Percentiles rank a stretch among this genome's conserved stretches.
phyloP scores from a whole-genome alignment of 1,139 yeast genomes.

The Pneumocystis carinii region DNA sequence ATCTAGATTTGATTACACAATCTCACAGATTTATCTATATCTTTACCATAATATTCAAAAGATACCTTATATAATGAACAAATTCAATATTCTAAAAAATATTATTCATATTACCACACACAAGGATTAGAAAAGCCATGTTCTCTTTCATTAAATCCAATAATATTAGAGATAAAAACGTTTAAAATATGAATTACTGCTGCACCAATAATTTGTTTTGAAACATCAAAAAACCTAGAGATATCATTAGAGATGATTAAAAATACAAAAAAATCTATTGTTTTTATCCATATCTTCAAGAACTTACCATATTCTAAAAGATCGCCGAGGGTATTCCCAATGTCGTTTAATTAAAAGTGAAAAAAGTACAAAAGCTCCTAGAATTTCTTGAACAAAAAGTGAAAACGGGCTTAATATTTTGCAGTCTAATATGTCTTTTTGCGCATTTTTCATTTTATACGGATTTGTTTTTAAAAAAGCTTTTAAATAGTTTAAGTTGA shows the following conservation, averaged over 20 bases:
- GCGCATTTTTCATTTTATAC: background rate
- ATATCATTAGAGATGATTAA: background rate
- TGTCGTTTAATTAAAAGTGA: conserved; percentile 62
- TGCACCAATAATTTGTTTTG: background rate
- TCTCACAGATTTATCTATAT: background rate
- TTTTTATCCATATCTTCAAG: background rate
- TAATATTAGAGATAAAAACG: background rate
- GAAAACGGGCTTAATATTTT: conserved; percentile 33
- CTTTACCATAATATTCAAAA: background rate
- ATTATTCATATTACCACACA: background rate
- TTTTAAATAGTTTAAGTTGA: background rate
- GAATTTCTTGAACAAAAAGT: conserved; percentile 25
- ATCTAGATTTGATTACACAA: background rate
- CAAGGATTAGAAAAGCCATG: background rate
- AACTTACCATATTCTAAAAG: background rate
- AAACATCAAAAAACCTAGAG: background rate
- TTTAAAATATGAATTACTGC: background rate
- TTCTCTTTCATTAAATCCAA: background rate
- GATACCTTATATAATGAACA: background rate
- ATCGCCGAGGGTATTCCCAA: conserved; percentile 6
- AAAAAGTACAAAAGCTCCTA: conserved; percentile 65
- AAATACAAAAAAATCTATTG: background rate
- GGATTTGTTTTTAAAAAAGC: background rate
- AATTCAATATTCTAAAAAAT: background rate
- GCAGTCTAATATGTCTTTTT: conserved; percentile 19